These are phyloP conservation scores for Oryza meridionalis DNA, from an alignment of 176 grass and related monocot genomes.

Conservation along the genomic window DNA sequence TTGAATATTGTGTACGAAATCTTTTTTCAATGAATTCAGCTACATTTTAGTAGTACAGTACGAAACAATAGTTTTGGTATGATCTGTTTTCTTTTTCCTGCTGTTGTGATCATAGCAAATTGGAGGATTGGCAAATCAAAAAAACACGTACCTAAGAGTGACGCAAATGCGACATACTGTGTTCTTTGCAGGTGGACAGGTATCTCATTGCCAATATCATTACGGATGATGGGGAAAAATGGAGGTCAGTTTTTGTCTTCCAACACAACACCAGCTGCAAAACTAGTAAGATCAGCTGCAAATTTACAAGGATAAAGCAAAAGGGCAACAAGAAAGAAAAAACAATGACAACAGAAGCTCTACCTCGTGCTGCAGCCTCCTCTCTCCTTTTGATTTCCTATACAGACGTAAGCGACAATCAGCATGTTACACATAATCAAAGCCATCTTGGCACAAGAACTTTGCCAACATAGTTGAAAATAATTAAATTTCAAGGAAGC, in stretches of 20 bases:
- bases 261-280: constrained; percentile 55
- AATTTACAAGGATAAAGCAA: background rate
- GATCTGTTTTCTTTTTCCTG: background rate
- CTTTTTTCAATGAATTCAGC: background rate
- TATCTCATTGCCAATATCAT: constrained; percentile 81
- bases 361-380: constrained; percentile 59
- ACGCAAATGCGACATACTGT: constrained; percentile 65
- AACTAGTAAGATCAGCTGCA: constrained; percentile 4
- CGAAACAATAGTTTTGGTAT: background rate
- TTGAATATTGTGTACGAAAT: background rate
- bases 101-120: background rate
- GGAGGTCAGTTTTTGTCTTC: constrained; percentile 84
- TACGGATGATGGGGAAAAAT: constrained; percentile 75
- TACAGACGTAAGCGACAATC: background rate
- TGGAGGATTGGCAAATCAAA: background rate
- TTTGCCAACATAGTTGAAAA: background rate
- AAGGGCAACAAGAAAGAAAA: background rate
- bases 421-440: background rate
- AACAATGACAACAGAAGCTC: background rate
- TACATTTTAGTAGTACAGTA: background rate
- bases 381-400: constrained; percentile 65
- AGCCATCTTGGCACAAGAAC: background rate
- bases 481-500: background rate
- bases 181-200: constrained; percentile 66
- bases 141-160: constrained; percentile 57